A percentile compares a stretch with the other conserved stretches of the same genome.
Evolutionary conservation across 208 protist species (phyloP).

Genomic region (Leishmania aethiopica): DNA sequence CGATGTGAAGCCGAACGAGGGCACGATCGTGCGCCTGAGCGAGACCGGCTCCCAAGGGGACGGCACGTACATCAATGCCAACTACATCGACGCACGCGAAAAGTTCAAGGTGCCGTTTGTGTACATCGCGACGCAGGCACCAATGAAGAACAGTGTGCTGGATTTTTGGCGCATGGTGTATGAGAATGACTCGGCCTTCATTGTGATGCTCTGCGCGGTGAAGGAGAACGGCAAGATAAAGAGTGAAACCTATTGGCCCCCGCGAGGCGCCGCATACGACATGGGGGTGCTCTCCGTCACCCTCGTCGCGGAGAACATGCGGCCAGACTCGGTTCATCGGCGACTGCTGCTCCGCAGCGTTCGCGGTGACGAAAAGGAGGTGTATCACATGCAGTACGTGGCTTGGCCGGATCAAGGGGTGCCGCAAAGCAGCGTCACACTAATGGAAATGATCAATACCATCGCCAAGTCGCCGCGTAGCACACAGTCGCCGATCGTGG

Average conservation of each 20-base stretch:
- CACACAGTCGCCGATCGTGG: slow-evolving; percentile 62
- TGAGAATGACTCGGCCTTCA: slow-evolving; percentile 74
- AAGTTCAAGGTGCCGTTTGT: slow-evolving; percentile 73
- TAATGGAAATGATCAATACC: slow-evolving; percentile 81
- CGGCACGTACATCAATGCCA: slow-evolving; percentile 90
- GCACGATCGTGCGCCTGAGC: slow-evolving; percentile 57
- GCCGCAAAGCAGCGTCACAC: slow-evolving; percentile 57
- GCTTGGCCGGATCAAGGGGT: slow-evolving; percentile 90
- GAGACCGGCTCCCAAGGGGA: slow-evolving; percentile 31
- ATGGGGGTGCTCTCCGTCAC: slow-evolving; percentile 55
- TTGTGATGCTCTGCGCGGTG: slow-evolving; percentile 84
- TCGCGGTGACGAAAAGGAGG: slow-evolving; percentile 52
- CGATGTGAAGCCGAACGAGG: slow-evolving; percentile 75
- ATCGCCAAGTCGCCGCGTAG: slow-evolving; percentile 60
- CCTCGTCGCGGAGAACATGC: slow-evolving; percentile 43
- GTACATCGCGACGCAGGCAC: slow-evolving; percentile 93
- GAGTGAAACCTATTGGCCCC: slow-evolving; percentile 85
- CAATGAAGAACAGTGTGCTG: slow-evolving; percentile 73
- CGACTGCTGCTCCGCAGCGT: slow-evolving; percentile 50
- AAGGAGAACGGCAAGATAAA: slow-evolving; percentile 79
- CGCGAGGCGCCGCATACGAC: slow-evolving; percentile 40
- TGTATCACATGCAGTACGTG: slow-evolving; percentile 85
- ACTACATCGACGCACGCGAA: slow-evolving; percentile 77
- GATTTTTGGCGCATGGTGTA: slow-evolving; percentile 94
- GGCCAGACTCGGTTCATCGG: slow-evolving; percentile 57